Percentiles rank a stretch among this genome's conserved stretches.
Evolutionary conservation across 257 asterid genomes (phyloP).

Genomic region (Solanum clarkiae): DNA sequence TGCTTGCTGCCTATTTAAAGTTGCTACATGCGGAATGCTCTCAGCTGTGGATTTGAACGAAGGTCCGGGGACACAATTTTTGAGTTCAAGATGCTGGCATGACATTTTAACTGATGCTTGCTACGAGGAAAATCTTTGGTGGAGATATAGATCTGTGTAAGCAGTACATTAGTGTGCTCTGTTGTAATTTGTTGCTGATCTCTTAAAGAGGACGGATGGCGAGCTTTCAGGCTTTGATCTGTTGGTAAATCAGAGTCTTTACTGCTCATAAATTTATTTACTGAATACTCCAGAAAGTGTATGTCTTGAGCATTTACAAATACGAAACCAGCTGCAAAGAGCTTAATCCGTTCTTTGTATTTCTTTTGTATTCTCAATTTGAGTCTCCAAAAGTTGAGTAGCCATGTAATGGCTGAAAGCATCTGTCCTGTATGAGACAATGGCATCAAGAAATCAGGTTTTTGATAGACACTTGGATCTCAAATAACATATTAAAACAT

Average conservation of each 20-base stretch:
- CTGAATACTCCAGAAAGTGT: not conserved
- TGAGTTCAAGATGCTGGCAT: not conserved
- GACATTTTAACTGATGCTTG: not conserved
- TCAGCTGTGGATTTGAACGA: not conserved
- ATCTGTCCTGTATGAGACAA: too few species aligned
- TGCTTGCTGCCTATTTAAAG: not conserved
- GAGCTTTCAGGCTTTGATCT: not conserved
- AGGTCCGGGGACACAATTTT: not conserved
- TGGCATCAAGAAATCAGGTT: too few species aligned
- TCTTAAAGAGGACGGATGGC: not conserved
- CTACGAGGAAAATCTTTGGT: not conserved
- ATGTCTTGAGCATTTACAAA: not conserved
- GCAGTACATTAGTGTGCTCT: not conserved
- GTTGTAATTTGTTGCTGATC: not conserved
- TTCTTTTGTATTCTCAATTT: not conserved
- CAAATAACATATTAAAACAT: too few species aligned
- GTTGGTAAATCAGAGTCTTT: not conserved
- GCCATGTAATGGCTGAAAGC: too few species aligned
- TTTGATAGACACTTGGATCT: too few species aligned
- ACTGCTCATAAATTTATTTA: not conserved
- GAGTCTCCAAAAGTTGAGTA: too few species aligned
- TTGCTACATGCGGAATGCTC: not conserved
- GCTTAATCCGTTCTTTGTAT: not conserved
- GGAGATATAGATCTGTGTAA: not conserved
- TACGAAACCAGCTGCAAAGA: not conserved